Conservation (phyloP, 176 grass and related monocot genomes). For the Cenchrus purpureus region DNA sequence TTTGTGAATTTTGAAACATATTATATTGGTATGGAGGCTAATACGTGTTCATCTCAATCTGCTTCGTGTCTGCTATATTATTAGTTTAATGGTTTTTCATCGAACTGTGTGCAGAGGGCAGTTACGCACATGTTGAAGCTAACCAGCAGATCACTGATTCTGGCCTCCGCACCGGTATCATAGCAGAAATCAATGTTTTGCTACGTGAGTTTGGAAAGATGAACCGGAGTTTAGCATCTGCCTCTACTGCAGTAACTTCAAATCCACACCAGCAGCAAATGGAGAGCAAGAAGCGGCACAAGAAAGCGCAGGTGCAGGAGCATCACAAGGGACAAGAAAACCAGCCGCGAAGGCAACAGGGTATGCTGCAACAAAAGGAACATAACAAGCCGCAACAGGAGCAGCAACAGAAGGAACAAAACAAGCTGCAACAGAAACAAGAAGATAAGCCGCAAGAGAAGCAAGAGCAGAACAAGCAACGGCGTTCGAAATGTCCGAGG, state of each 20-base stretch:
- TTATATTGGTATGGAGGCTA: neutral
- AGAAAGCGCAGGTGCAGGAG: conserved; percentile 28
- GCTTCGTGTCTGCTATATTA: neutral
- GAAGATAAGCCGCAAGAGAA: conserved; percentile 6
- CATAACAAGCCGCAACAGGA: neutral
- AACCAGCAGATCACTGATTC: conserved; percentile 33
- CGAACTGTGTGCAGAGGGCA: neutral
- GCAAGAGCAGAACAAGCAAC: neutral
- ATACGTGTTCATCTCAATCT: neutral
- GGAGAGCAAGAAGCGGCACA: conserved; percentile 33
- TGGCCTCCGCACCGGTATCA: neutral
- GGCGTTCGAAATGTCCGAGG: neutral
- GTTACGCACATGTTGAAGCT: conserved; percentile 33
- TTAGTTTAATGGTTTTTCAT: conserved; percentile 25
- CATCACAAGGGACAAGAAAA: conserved; percentile 13
- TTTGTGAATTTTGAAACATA: neutral
- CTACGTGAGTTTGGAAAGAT: conserved; percentile 36
- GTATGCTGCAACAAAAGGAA: conserved; percentile 1
- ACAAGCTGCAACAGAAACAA: neutral
- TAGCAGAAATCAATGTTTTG: conserved; percentile 41
- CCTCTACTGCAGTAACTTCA: conserved; percentile 8
- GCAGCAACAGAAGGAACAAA: conserved; percentile 13
- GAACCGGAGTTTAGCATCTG: conserved; percentile 12
- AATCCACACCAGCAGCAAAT: conserved; percentile 26
- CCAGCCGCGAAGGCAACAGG: conserved; percentile 1